Base-by-base conservation (phyloP, 345 rosid genomes). In the Chamaenerion angustifolium region DNA sequence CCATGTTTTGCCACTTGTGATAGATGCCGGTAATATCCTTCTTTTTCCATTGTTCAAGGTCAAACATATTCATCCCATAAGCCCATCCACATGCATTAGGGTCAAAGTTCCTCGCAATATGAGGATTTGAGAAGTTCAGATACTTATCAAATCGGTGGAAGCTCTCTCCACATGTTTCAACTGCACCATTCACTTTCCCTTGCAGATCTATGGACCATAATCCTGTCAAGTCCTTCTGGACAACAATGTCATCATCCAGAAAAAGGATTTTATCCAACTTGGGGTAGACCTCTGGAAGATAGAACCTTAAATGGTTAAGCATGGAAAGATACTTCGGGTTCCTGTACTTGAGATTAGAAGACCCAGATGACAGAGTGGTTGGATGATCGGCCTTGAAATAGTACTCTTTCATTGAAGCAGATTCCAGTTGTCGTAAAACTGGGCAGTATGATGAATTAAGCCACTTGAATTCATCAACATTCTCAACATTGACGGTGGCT, bases 31-130 rank as follows among this genome's bases (percentile, higher is more conserved):
- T 92, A 45, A 92, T 92, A 61, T 92, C 95, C 80, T 75, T 78
- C 74, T 58, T 84, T 74, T 87, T 87, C 98, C 98, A 92, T 61
- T 68, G 95, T 52, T 72, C 67, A 15, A 92, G 78, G 65, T 92
- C 98, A 65, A 92, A 92, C 62, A 92, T 68, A 69, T 92, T 92
- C 98, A 92, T 92, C 45, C 98, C 98, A 56, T 92, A 92, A 4
- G 98, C 98, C 98, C 98, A 92, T 12, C 98, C 98, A 71, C 96
- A 92, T 59, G 94, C 98, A 69, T 87, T 87, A 31, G 98, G 98
- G 57, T 92, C 67, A 58, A 92, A 92, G 69, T 80, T 78, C 51
- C 83, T 78, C 0, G 96, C 76, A 58, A 92, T 92, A 63, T 83
- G 88, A 56, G 87, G 98, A 68, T 92, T 92, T 17, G 89, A 66